phyloP scores from a whole-genome alignment of 306 rosid species.

The Gynostemma pentaphyllum region DNA sequence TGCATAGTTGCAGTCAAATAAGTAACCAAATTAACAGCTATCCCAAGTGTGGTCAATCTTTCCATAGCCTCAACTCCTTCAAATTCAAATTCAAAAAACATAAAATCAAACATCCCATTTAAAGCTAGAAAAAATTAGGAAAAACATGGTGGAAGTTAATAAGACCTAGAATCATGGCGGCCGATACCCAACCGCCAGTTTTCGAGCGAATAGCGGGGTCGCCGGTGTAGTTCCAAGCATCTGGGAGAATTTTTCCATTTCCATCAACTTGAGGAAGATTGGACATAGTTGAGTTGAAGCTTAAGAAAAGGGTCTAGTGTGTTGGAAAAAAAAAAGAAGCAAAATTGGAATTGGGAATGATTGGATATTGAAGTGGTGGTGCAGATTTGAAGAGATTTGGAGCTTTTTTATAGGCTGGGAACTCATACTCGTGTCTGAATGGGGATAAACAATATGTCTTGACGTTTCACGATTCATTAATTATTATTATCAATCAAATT shows the following conservation, averaged over 20 bases:
- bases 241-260: slow-evolving; percentile 45
- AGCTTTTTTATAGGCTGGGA: slow-evolving; percentile 9
- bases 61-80: slow-evolving; percentile 71
- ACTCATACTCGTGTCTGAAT: not conserved
- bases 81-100: not conserved
- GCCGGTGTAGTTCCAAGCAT: slow-evolving; percentile 73
- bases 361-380: not conserved
- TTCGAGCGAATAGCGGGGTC: slow-evolving; percentile 37
- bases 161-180: slow-evolving; percentile 70
- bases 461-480: too few relatives aligned
- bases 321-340: not conserved
- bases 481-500: too few relatives aligned
- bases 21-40: slow-evolving; percentile 73
- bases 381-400: not conserved
- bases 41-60: slow-evolving; percentile 74
- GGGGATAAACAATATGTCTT: too few relatives aligned
- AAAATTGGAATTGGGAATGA: not conserved
- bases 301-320: not conserved
- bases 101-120: not conserved
- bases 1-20: slow-evolving; percentile 75
- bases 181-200: slow-evolving; percentile 74
- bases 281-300: not conserved
- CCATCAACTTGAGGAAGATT: slow-evolving; percentile 33
- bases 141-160: not conserved
- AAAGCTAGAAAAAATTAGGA: not conserved